Percentiles rank a stretch among this genome's conserved stretches.
phyloP scores from a whole-genome alignment of 139 green algal genomes.

The Auxenochlorella pyrenoidosa region DNA sequence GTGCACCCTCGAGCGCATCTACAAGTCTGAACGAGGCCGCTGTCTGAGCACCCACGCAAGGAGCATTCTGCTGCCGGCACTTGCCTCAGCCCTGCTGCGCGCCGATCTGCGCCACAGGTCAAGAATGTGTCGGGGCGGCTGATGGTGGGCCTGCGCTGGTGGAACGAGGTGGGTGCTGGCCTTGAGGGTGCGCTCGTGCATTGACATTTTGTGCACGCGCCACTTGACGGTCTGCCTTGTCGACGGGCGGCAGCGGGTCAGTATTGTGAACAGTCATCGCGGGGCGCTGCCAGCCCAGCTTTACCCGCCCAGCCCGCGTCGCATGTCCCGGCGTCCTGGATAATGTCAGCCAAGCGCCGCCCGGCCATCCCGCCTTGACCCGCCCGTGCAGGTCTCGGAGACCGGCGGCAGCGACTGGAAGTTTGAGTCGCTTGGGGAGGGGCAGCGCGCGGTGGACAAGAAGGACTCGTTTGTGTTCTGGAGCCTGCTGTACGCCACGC shows the following conservation, averaged over 20 bases:
- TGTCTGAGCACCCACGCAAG: not conserved
- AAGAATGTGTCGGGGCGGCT: constrained; percentile 95
- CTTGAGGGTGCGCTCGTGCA: too few relatives aligned
- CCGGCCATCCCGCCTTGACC: not conserved
- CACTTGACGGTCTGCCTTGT: too few relatives aligned
- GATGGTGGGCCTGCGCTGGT: constrained; percentile 95
- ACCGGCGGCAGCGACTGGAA: constrained; percentile 90
- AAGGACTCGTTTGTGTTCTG: constrained; percentile 82
- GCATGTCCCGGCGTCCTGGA: too few relatives aligned
- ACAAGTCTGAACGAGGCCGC: not conserved
- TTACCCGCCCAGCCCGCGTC: not conserved
- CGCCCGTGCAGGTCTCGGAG: constrained; percentile 66
- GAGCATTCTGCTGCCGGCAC: not conserved
- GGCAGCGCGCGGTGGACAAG: constrained; percentile 71
- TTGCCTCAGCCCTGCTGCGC: too few relatives aligned
- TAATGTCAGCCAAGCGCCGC: too few relatives aligned
- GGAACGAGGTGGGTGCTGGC: constrained; percentile 84
- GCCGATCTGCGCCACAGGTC: constrained; percentile 52
- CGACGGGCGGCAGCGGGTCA: too few relatives aligned
- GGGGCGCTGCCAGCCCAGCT: too few relatives aligned
- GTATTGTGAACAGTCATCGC: too few relatives aligned
- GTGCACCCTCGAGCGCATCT: too few relatives aligned
- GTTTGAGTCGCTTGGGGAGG: constrained; percentile 90
- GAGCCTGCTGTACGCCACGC: constrained; percentile 71
- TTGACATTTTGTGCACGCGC: too few relatives aligned